phyloP scores from a whole-genome alignment of 495 filamentous ascomycete genomes.

The Cercophora newfieldiana region DNA sequence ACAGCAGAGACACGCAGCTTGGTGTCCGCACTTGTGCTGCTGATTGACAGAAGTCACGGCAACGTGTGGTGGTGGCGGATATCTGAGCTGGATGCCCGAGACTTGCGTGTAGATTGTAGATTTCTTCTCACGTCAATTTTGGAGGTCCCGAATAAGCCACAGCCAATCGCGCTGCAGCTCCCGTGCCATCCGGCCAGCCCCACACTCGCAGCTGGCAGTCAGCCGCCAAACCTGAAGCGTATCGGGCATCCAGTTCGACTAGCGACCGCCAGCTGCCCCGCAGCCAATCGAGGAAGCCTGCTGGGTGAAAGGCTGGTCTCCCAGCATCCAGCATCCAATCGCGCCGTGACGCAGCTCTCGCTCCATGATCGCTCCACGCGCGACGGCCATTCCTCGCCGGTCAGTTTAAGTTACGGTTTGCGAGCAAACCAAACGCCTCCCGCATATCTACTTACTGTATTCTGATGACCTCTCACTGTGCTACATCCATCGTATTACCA shows the following conservation, averaged over 20 bases:
- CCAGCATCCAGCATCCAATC: not conserved
- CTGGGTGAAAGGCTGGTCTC: not conserved
- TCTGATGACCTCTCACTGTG: not conserved
- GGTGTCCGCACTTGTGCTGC: not conserved
- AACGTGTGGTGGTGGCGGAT: constrained; percentile 14
- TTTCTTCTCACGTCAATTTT: constrained; percentile 43
- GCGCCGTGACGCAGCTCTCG: constrained; percentile 1
- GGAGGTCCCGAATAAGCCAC: constrained; percentile 38
- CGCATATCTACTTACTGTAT: not conserved
- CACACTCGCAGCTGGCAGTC: constrained; percentile 28
- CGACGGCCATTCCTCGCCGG: not conserved
- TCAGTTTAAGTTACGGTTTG: not conserved
- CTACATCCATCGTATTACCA: not conserved
- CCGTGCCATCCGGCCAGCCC: constrained; percentile 21
- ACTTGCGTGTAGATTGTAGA: constrained; percentile 27
- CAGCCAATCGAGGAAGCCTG: not conserved
- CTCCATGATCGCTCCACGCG: not conserved
- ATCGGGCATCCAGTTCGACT: not conserved
- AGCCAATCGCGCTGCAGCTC: constrained; percentile 20
- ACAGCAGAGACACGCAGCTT: not conserved
- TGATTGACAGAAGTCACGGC: constrained; percentile 13
- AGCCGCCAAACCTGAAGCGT: constrained; percentile 3
- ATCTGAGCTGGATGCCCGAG: constrained; percentile 18
- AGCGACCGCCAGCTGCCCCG: not conserved
- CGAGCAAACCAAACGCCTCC: not conserved